Base-by-base conservation (phyloP, 176 grass and related monocot species). In the Dendrocalamus sinicus region DNA sequence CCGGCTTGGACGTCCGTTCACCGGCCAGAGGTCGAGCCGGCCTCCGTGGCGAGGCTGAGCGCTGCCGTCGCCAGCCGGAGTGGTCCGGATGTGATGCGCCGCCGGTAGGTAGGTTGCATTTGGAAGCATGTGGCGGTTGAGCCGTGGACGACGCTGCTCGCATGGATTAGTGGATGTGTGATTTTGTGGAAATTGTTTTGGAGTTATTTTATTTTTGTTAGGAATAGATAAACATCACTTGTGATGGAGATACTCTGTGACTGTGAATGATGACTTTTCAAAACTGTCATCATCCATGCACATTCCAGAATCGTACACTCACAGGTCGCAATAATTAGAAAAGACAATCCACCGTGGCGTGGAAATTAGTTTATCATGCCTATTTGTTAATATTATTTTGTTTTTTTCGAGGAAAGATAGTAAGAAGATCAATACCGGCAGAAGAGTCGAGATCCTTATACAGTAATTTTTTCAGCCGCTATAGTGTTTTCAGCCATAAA, bases 91-190 rank as follows among this genome's bases (percentile, higher is more conserved):
- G 15, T 85, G 76, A 57, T 46, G 17, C 51, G 73, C 48, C 67
- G 67, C 84, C 66, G 73, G 70, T 80, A 75, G 74, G 77, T 70
- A 43, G 20, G 59, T 35, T 84, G 17, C 58, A 17, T 65, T 35
- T 26, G 44, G 72, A 26, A 20, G 26, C 5, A 71, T 9, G 65
- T 19, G 30, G 23, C 67, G 67, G 24, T 9, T 8, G 48, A 61
- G 12, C 7, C 54, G 63, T 67, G 77, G 63, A 70, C 30, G 19
- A 37, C 26, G 69, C 52, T 68, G 70, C 30, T n/a, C 40, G 60
- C 62, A 68, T 68, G 50, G 40, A 68, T 26, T 30, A 32, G 77
- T 53, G 83, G 77, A 62, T 62, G 74, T 78, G 73, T 76, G 46
- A 81, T 64, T 85, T 86, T 44, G 14, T 72, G 9, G 12, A 60